phyloP scores from a whole-genome alignment of 139 green algal genomes.

The Coelastrella sp. region DNA sequence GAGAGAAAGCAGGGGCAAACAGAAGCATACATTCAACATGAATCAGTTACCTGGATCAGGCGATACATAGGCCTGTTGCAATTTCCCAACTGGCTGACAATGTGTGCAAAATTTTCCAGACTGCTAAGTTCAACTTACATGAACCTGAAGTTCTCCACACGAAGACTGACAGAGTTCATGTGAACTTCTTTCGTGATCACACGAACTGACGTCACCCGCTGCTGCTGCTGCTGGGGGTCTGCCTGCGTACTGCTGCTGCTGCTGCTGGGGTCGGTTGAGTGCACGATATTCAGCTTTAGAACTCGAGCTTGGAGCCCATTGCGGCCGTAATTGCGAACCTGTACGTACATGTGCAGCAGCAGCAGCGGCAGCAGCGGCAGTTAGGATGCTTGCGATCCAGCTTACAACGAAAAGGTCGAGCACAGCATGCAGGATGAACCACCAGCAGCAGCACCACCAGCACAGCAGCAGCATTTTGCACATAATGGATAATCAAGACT shows the following conservation, averaged over 20 bases:
- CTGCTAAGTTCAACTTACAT: background rate
- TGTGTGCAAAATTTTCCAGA: background rate
- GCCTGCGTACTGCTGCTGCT: background rate
- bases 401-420: no score
- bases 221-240: slow-evolving; percentile 22
- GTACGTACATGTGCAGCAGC: background rate
- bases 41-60: no score
- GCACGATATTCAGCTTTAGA: slow-evolving; percentile 30
- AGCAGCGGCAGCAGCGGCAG: background rate
- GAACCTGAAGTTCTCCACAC: slow-evolving; percentile 39
- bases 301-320: slow-evolving; percentile 44
- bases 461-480: no score
- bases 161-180: slow-evolving; percentile 32
- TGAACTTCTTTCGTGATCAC: slow-evolving; percentile 31
- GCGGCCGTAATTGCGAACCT: slow-evolving; percentile 33
- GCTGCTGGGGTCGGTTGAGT: slow-evolving; percentile 13
- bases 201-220: background rate
- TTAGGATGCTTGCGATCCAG: background rate
- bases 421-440: no score
- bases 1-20: no score
- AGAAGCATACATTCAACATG: no score
- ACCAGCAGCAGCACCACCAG: no score
- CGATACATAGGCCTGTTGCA: no score
- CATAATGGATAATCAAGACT: no score
- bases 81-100: no score